These are phyloP conservation scores for Dipodascus albidus DNA, from an alignment of 805 yeast species.

Conservation along the genomic window DNA sequence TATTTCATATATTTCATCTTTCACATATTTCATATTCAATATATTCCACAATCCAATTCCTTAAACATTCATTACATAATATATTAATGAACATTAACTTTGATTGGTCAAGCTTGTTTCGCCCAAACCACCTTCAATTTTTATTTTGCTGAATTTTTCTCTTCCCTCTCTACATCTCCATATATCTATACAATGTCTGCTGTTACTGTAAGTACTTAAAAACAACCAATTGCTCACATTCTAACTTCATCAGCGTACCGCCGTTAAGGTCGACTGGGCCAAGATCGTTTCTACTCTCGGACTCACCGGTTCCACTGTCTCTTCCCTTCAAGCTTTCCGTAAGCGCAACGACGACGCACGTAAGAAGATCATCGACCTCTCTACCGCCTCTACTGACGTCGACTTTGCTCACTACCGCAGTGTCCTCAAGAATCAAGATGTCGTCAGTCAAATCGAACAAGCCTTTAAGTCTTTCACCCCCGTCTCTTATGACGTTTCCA, in stretches of 20 bases:
- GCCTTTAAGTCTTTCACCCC: constrained; percentile 72
- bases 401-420: constrained; percentile 76
- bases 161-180: not conserved
- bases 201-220: constrained; percentile 1
- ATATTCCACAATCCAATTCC: too few relatives aligned
- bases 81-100: not conserved
- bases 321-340: constrained; percentile 82
- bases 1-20: too few relatives aligned
- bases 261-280: constrained; percentile 91
- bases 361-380: constrained; percentile 60
- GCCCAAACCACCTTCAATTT: not conserved
- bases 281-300: constrained; percentile 81
- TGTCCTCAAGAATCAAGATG: constrained; percentile 66
- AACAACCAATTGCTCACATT: not conserved
- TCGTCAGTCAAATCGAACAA: constrained; percentile 70
- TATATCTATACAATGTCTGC: not conserved
- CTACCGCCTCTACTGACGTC: constrained; percentile 61
- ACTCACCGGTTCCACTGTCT: constrained; percentile 83
- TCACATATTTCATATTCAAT: too few relatives aligned
- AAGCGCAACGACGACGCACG: constrained; percentile 98
- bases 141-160: not conserved
- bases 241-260: constrained; percentile 25
- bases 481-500: constrained; percentile 71
- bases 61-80: not conserved
- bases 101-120: not conserved